Conservation (phyloP, 805 yeast genomes). For the Ogataea paradorogensis region DNA sequence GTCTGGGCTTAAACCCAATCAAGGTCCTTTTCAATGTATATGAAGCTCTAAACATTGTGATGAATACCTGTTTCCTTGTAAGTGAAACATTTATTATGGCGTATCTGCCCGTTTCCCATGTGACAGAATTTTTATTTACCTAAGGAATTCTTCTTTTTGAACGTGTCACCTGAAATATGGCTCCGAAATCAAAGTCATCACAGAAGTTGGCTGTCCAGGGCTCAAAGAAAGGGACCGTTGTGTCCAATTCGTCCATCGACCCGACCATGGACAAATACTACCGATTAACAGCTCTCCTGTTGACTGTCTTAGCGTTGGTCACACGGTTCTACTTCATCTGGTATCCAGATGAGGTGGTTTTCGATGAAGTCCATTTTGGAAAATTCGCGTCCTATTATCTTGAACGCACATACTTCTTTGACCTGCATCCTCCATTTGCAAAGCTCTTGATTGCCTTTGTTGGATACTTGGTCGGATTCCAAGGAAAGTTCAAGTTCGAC, state of each 20-base stretch:
- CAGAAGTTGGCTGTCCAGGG: slow-evolving; percentile 11
- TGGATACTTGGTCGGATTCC: slow-evolving; percentile 86
- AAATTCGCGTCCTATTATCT: slow-evolving; percentile 82
- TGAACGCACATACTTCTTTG: slow-evolving; percentile 89
- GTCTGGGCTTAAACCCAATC: slow-evolving; percentile 4
- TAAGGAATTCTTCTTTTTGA: slow-evolving; percentile 1
- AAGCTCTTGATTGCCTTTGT: slow-evolving; percentile 86
- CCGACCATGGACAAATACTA: slow-evolving; percentile 31
- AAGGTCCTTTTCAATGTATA: background rate
- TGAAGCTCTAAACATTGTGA: background rate
- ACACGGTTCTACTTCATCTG: slow-evolving; percentile 62
- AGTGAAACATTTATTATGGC: background rate
- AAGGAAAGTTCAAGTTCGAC: slow-evolving; percentile 90
- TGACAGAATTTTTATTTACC: slow-evolving; percentile 4
- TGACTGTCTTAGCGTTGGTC: slow-evolving; percentile 43
- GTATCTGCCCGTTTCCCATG: background rate
- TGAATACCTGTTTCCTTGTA: background rate
- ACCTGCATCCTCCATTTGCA: slow-evolving; percentile 97
- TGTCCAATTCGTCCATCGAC: slow-evolving; percentile 20
- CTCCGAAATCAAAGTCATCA: slow-evolving; percentile 19
- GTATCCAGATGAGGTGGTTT: slow-evolving; percentile 72
- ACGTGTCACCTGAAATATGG: slow-evolving; percentile 19
- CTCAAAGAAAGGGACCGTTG: background rate
- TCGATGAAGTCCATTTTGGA: slow-evolving; percentile 87
- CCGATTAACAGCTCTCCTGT: slow-evolving; percentile 33